Base-by-base conservation (phyloP, 371 early-diverging fungal genomes). In the Lichtheimia hyalospora region DNA sequence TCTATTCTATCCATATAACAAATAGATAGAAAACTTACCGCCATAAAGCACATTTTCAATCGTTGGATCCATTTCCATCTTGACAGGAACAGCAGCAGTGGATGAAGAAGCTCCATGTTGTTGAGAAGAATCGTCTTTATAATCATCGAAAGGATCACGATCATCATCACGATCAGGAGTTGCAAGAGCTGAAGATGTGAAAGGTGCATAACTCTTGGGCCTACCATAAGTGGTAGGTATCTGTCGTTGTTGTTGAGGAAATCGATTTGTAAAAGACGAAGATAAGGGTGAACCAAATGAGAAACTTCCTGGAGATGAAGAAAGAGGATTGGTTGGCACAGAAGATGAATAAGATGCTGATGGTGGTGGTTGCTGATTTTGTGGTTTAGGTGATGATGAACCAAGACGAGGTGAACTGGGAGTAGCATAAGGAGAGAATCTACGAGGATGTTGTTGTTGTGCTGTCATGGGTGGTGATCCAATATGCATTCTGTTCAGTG, bases 131-230 rank as follows among this genome's bases (percentile, higher is more conserved):
- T 51, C 57, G n/a, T 34, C 44, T 6, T 15, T 12, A 23, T 46
- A 34, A 27, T 49, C 54, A 56, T 73, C 73, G 41, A 73, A 73
- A 1, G 73, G 73, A 50, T 73, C 58, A 12, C 50, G 51, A 13
- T 73, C 73, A 15, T 64, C 62, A 10, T 73, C 73, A 12, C 64
- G 63, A 58, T 73, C 73, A 1, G 73, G 73, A 2, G 73, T 73
- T 3, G 69, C 73, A 12, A 73, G 49, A 1, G 67, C 63, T 0
- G 73, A 73, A 1, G 73, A 69, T 5, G 67, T 67, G 23, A 73
- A 73, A 0, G 73, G 73, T 28, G 69, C 69, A 53, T 73, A 73
- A 2, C 52, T 55, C 28, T 65, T 60, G 15, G 54, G 60, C 27
- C 65, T 55, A 4, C 50, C 50, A 14, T 61, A 57, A 6, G 62